Percentiles rank a stretch among this genome's conserved stretches.
Evolutionary conservation across 108 stramenopile genomes (phyloP).

Genomic region (Nitzschia sp.): DNA sequence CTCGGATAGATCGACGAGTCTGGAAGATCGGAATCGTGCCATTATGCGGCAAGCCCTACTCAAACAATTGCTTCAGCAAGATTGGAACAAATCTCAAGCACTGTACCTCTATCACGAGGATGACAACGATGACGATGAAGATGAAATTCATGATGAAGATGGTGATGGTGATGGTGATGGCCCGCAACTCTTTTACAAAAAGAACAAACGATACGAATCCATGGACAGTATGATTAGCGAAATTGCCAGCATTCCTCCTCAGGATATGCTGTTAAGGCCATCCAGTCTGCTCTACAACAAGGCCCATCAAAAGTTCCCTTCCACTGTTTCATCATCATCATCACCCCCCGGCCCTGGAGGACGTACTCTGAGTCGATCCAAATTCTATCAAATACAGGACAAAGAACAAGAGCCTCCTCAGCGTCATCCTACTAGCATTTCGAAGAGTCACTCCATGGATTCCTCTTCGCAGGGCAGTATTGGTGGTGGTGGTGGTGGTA

Average conservation of each 20-base stretch:
- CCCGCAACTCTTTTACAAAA: neutral
- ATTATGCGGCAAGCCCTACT: neutral
- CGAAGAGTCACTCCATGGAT: neutral
- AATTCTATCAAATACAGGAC: neutral
- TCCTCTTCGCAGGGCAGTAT: too few relatives aligned
- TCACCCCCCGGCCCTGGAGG: neutral
- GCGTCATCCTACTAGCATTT: neutral
- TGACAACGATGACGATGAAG: neutral
- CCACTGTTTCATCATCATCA: neutral
- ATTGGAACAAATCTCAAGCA: neutral
- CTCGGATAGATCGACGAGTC: neutral
- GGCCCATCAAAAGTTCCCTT: too few relatives aligned
- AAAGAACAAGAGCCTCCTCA: neutral
- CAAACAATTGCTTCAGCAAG: neutral
- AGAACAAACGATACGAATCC: constrained; percentile 13
- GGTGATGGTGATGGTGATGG: neutral
- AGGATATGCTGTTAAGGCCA: neutral
- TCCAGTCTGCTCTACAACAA: neutral
- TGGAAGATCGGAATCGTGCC: neutral
- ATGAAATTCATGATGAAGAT: neutral
- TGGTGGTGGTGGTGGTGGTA: neutral
- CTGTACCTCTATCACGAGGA: neutral
- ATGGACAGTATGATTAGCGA: constrained; percentile 16
- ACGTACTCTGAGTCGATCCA: neutral
- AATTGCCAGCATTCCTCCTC: neutral